These are phyloP conservation scores for Ogataea sp. DNA, from an alignment of 805 yeast genomes.

Conservation along the genomic window DNA sequence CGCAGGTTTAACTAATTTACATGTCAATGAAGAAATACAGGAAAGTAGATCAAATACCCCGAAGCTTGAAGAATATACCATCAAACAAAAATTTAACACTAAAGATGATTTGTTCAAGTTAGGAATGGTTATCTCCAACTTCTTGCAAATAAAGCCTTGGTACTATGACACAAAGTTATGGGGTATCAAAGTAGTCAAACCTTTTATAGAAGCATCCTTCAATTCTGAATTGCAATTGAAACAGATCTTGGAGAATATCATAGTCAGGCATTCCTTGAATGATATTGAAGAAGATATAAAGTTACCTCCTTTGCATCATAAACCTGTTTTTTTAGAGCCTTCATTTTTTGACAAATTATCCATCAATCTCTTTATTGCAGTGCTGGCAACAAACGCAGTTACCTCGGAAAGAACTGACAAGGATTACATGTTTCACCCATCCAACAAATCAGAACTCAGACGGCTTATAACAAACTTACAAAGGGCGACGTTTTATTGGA, in stretches of 20 bases:
- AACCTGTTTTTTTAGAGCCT: constrained; percentile 51
- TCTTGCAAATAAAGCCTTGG: constrained; percentile 56
- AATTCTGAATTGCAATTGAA: constrained; percentile 34
- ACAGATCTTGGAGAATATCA: constrained; percentile 35
- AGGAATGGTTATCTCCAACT: constrained; percentile 44
- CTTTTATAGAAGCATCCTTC: constrained; percentile 32
- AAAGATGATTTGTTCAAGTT: constrained; percentile 44
- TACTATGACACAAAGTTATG: constrained; percentile 37
- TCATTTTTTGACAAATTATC: constrained; percentile 55
- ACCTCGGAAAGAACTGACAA: constrained; percentile 60
- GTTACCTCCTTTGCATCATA: constrained; percentile 52
- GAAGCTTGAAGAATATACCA: constrained; percentile 27
- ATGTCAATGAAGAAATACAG: constrained; percentile 29
- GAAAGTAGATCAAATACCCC: not conserved
- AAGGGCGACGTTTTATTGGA: constrained; percentile 67
- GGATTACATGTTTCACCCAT: constrained; percentile 66
- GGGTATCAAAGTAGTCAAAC: constrained; percentile 37
- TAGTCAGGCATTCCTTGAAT: constrained; percentile 48
- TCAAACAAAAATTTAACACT: constrained; percentile 42
- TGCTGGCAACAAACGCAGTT: constrained; percentile 64
- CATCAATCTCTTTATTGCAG: constrained; percentile 56
- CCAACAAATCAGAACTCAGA: constrained; percentile 44
- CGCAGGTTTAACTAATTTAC: constrained; percentile 53
- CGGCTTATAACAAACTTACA: constrained; percentile 54
- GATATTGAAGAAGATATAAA: constrained; percentile 49